Conservation (phyloP, 495 filamentous ascomycete species). For the Penicillium chermesinum region DNA sequence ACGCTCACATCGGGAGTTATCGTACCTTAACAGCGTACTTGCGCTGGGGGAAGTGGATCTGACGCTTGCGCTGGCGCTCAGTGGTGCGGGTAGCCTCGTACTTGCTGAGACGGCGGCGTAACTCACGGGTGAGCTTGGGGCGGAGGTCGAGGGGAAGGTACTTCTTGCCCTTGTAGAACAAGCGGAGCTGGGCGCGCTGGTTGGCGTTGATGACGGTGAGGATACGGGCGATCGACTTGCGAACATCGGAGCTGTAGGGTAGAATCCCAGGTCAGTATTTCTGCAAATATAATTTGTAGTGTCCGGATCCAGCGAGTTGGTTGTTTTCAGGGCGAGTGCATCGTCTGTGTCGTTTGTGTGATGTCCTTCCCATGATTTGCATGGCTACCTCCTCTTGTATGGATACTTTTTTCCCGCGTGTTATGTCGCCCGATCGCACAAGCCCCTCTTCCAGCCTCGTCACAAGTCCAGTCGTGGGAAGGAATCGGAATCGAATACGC, state of each 20-base stretch:
- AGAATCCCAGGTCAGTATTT: constrained; percentile 22
- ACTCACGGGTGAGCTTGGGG: constrained; percentile 92
- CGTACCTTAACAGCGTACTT: constrained; percentile 98
- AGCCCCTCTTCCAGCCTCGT: constrained; percentile 11
- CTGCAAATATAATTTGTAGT: neutral
- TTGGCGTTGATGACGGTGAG: constrained; percentile 99
- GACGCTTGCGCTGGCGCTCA: constrained; percentile 90
- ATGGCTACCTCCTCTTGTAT: constrained; percentile 2
- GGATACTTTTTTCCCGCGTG: constrained; percentile 11
- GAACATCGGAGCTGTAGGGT: constrained; percentile 80
- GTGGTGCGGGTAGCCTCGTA: constrained; percentile 76
- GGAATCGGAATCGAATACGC: constrained; percentile 41
- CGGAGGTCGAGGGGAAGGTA: constrained; percentile 96
- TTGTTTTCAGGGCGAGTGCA: constrained; percentile 1
- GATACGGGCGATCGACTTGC: constrained; percentile 97
- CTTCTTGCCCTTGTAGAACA: constrained; percentile 99
- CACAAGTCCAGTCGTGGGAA: constrained; percentile 14
- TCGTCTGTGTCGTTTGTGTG: neutral
- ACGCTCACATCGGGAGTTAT: neutral
- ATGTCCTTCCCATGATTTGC: neutral
- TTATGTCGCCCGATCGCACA: constrained; percentile 15
- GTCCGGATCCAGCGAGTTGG: constrained; percentile 3
- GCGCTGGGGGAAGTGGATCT: constrained; percentile 93
- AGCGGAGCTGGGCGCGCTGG: constrained; percentile 92
- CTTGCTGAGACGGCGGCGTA: constrained; percentile 85